A percentile compares a stretch with the other conserved stretches of the same genome.
Conservation (phyloP, 441 rosid genomes). For the Erodium texanum region DNA sequence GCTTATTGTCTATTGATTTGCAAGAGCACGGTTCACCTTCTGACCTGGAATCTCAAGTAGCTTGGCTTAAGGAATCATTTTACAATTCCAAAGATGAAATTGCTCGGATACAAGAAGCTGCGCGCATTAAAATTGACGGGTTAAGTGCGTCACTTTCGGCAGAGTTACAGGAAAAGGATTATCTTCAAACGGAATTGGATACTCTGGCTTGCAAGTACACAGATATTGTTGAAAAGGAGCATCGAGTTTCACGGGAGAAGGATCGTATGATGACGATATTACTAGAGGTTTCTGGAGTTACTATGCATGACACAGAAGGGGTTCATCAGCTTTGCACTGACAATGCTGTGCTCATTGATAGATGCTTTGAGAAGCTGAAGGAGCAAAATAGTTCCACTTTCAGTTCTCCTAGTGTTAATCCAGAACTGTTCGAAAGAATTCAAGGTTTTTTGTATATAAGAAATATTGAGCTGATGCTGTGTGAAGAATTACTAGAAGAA, state of each 20-base stretch:
- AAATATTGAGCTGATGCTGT: conserved; percentile 52
- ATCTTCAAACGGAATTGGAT: conserved; percentile 38
- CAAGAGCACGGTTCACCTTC: conserved; percentile 46
- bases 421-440: conserved; percentile 45
- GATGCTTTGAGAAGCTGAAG: conserved; percentile 50
- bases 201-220: conserved; percentile 34
- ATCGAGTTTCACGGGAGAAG: conserved; percentile 43
- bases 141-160: conserved; percentile 45
- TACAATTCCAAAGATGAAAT: conserved; percentile 44
- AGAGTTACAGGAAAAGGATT: conserved; percentile 63
- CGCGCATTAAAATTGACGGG: conserved; percentile 39
- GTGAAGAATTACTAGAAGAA: conserved; percentile 54
- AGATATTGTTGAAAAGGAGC: conserved; percentile 34
- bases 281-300: conserved; percentile 50
- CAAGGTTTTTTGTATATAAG: conserved; percentile 61
- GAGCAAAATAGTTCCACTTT: conserved; percentile 31
- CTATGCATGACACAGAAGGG: conserved; percentile 28
- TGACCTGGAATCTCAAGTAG: conserved; percentile 51
- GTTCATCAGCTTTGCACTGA: conserved; percentile 30
- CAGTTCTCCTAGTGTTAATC: conserved; percentile 27
- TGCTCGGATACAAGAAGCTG: conserved; percentile 33
- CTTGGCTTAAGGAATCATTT: conserved; percentile 64
- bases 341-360: conserved; percentile 34
- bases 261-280: conserved; percentile 46
- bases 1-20: conserved; percentile 43